phyloP scores from a whole-genome alignment of 352 stramenopile genomes.

The Pythium phragmiticola region DNA sequence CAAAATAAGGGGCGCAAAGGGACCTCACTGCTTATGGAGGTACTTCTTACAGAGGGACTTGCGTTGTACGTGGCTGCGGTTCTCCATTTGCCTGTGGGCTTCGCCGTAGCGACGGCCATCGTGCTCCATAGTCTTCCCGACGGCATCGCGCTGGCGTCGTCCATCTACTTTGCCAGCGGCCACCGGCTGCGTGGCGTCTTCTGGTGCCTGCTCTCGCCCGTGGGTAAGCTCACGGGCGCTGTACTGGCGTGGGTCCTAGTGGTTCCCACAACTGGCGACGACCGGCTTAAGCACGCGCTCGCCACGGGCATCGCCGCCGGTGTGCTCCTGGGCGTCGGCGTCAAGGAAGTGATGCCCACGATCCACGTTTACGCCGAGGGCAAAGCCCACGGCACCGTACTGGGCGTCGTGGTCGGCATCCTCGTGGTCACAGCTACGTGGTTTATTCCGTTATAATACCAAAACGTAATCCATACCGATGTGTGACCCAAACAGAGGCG shows the following conservation, averaged over 20 bases:
- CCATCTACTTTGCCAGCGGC: conserved; percentile 32
- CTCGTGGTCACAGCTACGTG: conserved; percentile 14
- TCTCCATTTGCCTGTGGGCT: conserved; percentile 19
- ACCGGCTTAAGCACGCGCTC: conserved; percentile 18
- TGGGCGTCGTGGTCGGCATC: conserved; percentile 20
- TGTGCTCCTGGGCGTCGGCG: conserved; percentile 24
- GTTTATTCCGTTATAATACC: conserved; percentile 14
- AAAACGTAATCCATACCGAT: not conserved
- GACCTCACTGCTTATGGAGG: not conserved
- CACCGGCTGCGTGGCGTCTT: conserved; percentile 22
- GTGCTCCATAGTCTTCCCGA: conserved; percentile 31
- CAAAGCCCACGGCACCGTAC: conserved; percentile 21
- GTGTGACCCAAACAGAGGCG: not conserved
- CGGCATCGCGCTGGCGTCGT: conserved; percentile 29
- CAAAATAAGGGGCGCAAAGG: not conserved
- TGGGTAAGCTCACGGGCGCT: conserved; percentile 26
- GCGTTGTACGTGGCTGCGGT: conserved; percentile 26
- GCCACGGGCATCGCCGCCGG: conserved; percentile 21
- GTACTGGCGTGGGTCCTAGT: conserved; percentile 25
- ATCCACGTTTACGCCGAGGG: conserved; percentile 28
- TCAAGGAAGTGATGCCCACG: conserved; percentile 32
- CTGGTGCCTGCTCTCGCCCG: conserved; percentile 26
- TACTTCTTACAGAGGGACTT: conserved; percentile 20
- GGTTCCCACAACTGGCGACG: conserved; percentile 5
- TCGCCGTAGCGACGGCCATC: conserved; percentile 20